Conservation (phyloP, 208 protist genomes). For the Lotmaria passim region DNA sequence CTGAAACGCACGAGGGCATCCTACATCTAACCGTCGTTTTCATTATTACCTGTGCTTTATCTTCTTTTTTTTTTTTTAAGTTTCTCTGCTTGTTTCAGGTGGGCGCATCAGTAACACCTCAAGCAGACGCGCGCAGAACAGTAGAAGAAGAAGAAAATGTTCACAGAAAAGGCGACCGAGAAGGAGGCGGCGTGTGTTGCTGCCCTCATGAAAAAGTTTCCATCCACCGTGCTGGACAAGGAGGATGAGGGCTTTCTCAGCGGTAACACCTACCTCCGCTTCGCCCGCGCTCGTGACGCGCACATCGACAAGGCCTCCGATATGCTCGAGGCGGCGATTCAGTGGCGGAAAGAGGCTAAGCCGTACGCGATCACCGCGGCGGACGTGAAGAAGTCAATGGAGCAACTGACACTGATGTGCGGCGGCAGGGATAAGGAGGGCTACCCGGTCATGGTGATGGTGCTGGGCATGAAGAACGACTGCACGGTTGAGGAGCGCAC, state of each 20-base stretch:
- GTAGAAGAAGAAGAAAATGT: too few relatives aligned
- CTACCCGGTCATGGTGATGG: conserved; percentile 63
- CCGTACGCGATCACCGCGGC: conserved; percentile 52
- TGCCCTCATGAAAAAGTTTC: conserved; percentile 40
- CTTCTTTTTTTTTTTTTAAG: conserved; percentile 6
- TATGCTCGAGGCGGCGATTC: conserved; percentile 50
- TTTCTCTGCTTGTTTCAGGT: conserved; percentile 1
- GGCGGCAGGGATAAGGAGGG: conserved; percentile 47
- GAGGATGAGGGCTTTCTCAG: conserved; percentile 55
- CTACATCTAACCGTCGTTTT: too few relatives aligned
- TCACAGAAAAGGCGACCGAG: conserved; percentile 18
- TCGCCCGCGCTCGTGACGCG: conserved; percentile 53
- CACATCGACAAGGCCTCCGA: conserved; percentile 45
- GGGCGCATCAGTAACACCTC: too few relatives aligned
- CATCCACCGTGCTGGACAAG: conserved; percentile 29
- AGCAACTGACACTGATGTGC: conserved; percentile 45
- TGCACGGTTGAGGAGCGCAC: conserved; percentile 54
- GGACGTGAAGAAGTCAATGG: conserved; percentile 47
- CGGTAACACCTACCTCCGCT: conserved; percentile 68
- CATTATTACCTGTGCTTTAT: not conserved
- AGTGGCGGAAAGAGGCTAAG: conserved; percentile 58
- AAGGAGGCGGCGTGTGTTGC: conserved; percentile 54
- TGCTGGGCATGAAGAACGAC: conserved; percentile 52
- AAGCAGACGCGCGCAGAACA: too few relatives aligned
- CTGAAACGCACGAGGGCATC: too few relatives aligned